Conservation (phyloP, 345 rosid genomes). For the Conringia planisiliqua region DNA sequence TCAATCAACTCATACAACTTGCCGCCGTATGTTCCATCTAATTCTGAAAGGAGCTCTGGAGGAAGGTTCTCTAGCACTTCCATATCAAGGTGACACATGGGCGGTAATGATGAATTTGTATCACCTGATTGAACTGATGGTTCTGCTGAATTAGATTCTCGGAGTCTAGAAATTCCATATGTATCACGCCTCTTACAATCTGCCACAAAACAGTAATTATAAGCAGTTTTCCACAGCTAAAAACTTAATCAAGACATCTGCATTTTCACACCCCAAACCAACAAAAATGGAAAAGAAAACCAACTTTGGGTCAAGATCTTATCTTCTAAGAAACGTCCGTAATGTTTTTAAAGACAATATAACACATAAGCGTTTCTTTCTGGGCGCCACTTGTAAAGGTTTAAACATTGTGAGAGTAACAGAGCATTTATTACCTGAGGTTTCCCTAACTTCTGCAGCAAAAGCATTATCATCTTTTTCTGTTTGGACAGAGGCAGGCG, state of each 20-base stretch:
- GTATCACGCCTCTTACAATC: constrained; percentile 36
- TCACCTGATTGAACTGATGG: constrained; percentile 34
- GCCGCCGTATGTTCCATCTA: constrained; percentile 80
- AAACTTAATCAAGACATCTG: not conserved
- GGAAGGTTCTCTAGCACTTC: constrained; percentile 86
- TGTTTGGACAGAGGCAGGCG: constrained; percentile 36
- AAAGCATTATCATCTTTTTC: constrained; percentile 26
- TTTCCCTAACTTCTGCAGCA: constrained; percentile 27
- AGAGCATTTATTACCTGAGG: constrained; percentile 40
- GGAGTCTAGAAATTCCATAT: constrained; percentile 34
- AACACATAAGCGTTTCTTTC: not conserved
- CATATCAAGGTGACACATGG: constrained; percentile 70
- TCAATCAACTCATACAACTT: constrained; percentile 57
- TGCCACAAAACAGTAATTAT: constrained; percentile 33
- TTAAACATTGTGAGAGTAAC: not conserved
- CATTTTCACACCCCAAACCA: not conserved
- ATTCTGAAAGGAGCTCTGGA: constrained; percentile 65
- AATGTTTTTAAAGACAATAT: not conserved
- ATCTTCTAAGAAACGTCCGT: not conserved
- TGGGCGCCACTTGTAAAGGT: not conserved
- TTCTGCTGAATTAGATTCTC: constrained; percentile 29
- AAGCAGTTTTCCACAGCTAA: not conserved
- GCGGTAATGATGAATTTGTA: constrained; percentile 50
- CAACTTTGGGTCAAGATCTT: not conserved
- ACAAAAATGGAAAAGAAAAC: not conserved